phyloP scores from a whole-genome alignment of 768 basidiomycete species.

The Lactarius pseudohatsudake region DNA sequence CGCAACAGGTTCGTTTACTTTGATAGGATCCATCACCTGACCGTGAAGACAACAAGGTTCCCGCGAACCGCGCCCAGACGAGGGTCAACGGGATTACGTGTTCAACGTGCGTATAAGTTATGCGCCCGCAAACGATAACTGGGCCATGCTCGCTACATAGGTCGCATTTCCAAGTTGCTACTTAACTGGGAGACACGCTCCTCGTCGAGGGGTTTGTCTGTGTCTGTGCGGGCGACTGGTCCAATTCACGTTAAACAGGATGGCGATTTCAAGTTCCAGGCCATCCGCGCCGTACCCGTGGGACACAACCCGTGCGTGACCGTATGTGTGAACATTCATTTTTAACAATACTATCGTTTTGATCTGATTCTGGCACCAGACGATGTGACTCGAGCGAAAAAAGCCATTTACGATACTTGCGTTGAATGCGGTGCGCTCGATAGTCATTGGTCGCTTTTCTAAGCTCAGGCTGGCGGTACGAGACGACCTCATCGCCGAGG shows the following conservation, averaged over 20 bases:
- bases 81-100: too few species aligned
- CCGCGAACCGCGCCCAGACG: too few species aligned
- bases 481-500: constrained; percentile 80
- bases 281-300: constrained; percentile 66
- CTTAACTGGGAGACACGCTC: constrained; percentile 64
- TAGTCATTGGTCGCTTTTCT: constrained; percentile 8
- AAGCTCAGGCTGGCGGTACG: too few species aligned
- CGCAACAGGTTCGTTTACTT: too few species aligned
- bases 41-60: too few species aligned
- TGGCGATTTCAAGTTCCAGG: constrained; percentile 35
- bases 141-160: constrained; percentile 52
- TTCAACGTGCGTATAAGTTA: constrained; percentile 43
- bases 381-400: constrained; percentile 63
- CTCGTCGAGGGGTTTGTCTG: constrained; percentile 43
- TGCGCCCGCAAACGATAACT: constrained; percentile 63
- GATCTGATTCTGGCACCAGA: constrained; percentile 38
- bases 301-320: constrained; percentile 83
- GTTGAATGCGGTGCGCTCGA: constrained; percentile 65
- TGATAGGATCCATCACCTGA: too few species aligned
- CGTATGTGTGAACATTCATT: constrained; percentile 39
- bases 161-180: constrained; percentile 59
- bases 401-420: constrained; percentile 75
- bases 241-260: constrained; percentile 40
- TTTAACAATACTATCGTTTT: not conserved
- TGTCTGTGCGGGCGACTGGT: too few species aligned